Conservation (phyloP, 768 basidiomycete genomes). For the Suillus hirtellus region DNA sequence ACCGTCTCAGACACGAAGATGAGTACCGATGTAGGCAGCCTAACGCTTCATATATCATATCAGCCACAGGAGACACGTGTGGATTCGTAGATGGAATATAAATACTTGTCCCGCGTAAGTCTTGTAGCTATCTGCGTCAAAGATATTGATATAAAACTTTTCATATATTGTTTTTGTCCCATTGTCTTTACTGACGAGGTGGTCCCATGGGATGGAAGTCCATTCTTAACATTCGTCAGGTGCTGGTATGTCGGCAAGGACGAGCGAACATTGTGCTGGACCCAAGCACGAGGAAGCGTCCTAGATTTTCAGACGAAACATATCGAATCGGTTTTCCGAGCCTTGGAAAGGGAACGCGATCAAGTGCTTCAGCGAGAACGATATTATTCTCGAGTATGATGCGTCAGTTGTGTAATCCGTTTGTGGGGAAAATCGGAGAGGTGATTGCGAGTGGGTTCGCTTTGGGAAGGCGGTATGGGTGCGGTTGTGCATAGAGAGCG, state of each 20-base stretch:
- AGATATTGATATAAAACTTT: conserved; percentile 19
- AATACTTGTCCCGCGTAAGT: conserved; percentile 39
- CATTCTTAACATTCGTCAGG: conserved; percentile 63
- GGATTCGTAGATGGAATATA: conserved; percentile 51
- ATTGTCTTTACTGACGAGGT: conserved; percentile 45
- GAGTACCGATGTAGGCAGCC: conserved; percentile 59
- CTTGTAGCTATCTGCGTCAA: conserved; percentile 37
- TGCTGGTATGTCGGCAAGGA: conserved; percentile 34
- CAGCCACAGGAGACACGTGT: conserved; percentile 43
- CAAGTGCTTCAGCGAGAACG: conserved; percentile 62
- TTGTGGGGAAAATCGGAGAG: conserved; percentile 61
- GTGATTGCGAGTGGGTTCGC: too few species aligned
- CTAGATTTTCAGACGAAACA: conserved; percentile 51
- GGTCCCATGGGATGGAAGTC: conserved; percentile 68
- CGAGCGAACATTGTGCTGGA: conserved; percentile 55
- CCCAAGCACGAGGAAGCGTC: conserved; percentile 45
- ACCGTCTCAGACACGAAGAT: conserved; percentile 71
- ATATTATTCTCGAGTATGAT: conserved; percentile 86
- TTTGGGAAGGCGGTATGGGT: too few species aligned
- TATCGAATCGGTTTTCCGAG: conserved; percentile 68
- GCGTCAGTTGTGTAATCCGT: conserved; percentile 83
- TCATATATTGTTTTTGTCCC: not conserved
- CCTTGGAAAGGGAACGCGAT: conserved; percentile 74
- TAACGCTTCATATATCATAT: conserved; percentile 44
- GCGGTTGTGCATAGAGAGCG: too few species aligned